Base-by-base conservation (phyloP, 1,284 basidiomycete species). In the Stygiomarasmius scandens region DNA sequence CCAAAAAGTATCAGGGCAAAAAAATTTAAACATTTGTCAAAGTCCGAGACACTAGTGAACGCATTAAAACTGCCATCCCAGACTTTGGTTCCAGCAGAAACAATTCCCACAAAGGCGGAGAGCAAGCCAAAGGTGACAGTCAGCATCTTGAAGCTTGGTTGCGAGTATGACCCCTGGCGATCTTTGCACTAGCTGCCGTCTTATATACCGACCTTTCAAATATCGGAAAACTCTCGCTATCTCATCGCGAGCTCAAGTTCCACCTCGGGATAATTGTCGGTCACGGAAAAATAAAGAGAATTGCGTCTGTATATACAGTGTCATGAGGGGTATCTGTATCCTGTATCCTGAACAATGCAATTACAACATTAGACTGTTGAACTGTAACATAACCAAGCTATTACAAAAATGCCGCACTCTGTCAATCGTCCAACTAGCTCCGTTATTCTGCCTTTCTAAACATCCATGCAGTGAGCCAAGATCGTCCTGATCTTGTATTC, bases 401-500 rank as follows among this genome's bases (percentile, higher is more conserved):
- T 32, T 32, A 32, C 29, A 61, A 63, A 63, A 68, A 66, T 34
- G 20, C 48, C 25, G 29, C 27, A 59, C 32, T 34, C n/a, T 12
- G 38, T 38, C 25, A 50, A 51, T n/a, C n/a, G 46, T 27, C 11
- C 24, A 47, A 38, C 29, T n/a, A 41, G 6, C 38, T 41, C 38
- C 38, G 38, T 54, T 29, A 54, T 22, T 50, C 48, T 43, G 67
- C 56, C 61, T 71, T 77, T 60, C 71, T 74, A 68, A 85, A 87
- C 77, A 86, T 79, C 86, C 85, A 87, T 34, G 83, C 78, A 45
- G 79, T 83, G 61, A 84, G 71, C 84, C 83, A 85, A 23, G 84
- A 81, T 58, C 78, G 80, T 24, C 75, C 74, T 41, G 72, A 72
- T 53, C 71, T 74, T 41, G 38, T 41, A 24, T 75, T 71, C 63